phyloP scores from a whole-genome alignment of 192 early-diverging fungal genomes.

The Entophlyctis helioformis region DNA sequence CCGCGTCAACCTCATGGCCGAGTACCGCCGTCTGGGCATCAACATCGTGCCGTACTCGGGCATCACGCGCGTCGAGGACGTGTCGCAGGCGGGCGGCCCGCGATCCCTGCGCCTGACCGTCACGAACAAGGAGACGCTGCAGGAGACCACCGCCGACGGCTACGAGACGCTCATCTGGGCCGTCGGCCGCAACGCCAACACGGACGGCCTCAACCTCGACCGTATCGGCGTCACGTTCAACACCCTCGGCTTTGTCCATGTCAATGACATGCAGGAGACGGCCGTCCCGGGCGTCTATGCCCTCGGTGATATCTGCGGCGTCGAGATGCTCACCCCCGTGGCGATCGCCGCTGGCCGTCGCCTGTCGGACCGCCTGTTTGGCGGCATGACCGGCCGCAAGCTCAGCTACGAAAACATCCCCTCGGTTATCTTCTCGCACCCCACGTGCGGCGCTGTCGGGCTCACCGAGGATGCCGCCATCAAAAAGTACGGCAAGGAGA shows the following conservation, averaged over 20 bases:
- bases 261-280: slow-evolving; percentile 85
- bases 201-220: slow-evolving; percentile 55
- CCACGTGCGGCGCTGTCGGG: slow-evolving; percentile 75
- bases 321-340: slow-evolving; percentile 83
- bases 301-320: slow-evolving; percentile 91
- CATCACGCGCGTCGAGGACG: slow-evolving; percentile 52
- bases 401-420: slow-evolving; percentile 92
- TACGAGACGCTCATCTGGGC: slow-evolving; percentile 89
- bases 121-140: slow-evolving; percentile 23
- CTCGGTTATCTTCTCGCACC: slow-evolving; percentile 92
- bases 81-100: slow-evolving; percentile 26
- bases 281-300: slow-evolving; percentile 57
- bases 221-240: slow-evolving; percentile 50
- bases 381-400: slow-evolving; percentile 57
- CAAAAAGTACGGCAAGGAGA: slow-evolving; percentile 56
- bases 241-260: slow-evolving; percentile 60
- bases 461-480: slow-evolving; percentile 75
- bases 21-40: slow-evolving; percentile 58
- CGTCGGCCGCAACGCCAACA: slow-evolving; percentile 72
- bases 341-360: slow-evolving; percentile 91
- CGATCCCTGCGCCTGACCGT: slow-evolving; percentile 23
- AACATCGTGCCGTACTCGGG: slow-evolving; percentile 59
- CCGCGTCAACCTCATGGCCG: slow-evolving; percentile 30
- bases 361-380: slow-evolving; percentile 86
- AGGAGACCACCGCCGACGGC: slow-evolving; percentile 15